Evolutionary conservation across 148 eudicot genomes (phyloP).

Genomic region (Pharnaceum exiguum): DNA sequence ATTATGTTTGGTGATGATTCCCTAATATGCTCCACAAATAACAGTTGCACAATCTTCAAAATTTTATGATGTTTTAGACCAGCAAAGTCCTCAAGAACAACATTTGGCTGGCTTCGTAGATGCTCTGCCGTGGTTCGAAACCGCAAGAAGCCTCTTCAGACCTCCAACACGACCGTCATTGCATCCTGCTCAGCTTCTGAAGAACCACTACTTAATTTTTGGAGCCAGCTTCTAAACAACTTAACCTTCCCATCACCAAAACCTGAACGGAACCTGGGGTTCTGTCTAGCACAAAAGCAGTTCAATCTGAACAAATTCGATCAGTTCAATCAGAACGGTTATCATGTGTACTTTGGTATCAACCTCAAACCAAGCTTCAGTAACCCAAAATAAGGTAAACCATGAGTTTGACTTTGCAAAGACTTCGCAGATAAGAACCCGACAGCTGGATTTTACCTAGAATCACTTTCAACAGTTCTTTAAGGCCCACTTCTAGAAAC

Average conservation of each 20-base stretch:
- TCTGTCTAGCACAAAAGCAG: conserved; percentile 46
- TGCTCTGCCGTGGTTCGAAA: conserved; percentile 66
- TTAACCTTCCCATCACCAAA: conserved; percentile 58
- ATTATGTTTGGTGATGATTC: too few relatives aligned
- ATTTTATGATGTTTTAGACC: conserved; percentile 64
- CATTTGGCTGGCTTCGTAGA: conserved; percentile 61
- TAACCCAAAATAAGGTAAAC: conserved; percentile 50
- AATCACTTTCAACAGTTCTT: conserved; percentile 33
- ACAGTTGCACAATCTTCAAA: conserved; percentile 65
- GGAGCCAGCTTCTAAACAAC: conserved; percentile 67
- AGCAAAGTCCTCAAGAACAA: conserved; percentile 70
- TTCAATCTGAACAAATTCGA: conserved; percentile 46
- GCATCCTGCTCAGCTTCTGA: conserved; percentile 55
- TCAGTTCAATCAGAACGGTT: conserved; percentile 46
- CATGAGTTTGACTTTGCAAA: conserved; percentile 42
- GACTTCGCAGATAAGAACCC: conserved; percentile 35
- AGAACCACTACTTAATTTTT: conserved; percentile 62
- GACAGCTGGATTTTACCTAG: conserved; percentile 44
- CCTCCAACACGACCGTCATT: conserved; percentile 49
- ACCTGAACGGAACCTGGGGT: conserved; percentile 47
- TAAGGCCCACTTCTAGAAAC: conserved; percentile 54
- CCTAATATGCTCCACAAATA: too few relatives aligned
- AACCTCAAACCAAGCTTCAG: conserved; percentile 35
- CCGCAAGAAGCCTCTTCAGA: conserved; percentile 62
- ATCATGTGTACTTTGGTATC: conserved; percentile 54